Base-by-base conservation (phyloP, 768 basidiomycete species). In the Auriscalpium microsporum region DNA sequence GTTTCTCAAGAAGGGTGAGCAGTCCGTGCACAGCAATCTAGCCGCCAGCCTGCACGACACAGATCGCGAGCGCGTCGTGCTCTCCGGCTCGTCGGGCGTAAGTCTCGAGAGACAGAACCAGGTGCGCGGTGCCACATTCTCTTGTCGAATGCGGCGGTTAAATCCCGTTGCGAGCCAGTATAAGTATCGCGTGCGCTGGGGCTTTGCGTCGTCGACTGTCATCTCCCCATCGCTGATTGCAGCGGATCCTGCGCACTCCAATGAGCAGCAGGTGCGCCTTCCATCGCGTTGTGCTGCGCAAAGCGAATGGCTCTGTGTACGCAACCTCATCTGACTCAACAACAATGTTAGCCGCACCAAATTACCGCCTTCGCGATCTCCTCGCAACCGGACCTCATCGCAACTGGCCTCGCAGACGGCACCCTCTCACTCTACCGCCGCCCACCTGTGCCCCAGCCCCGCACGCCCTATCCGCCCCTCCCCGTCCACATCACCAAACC, bases 321-420 rank as follows among this genome's bases (percentile, higher is more conserved):
- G 21, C 21, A 21, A 21, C 21, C 3, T 21, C 21, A 21, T 21
- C 21, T 7, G 28, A 28, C 28, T 28, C 10, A 36, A 17, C 33
- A 48, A 38, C 34, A 38, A 38, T 38, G 17, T 34, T 38, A 62
- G 61, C 61, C 59, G 14, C 58, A 54, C 37, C 58, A 62, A 37
- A 56, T 62, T 14, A 40, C 58, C 8, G 46, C 61, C 13, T 62
- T 62, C 55, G 54, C 53, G 9, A 37, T 55, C 19, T 52, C 61
- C 40, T 23, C 53, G 14, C n/a, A 50, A 19, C 50, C 50, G 1
- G 36, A 16, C 21, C 50, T n/a, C 48, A 36, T 62, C 10, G 56
- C 59, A 9, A 60, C 61, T 16, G 59, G 52, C 38, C 21, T 61
- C 16, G 47, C 56, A n/a, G 61, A 61, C 36, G 61, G 61, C 42